Evolutionary conservation across 768 basidiomycete genomes (phyloP), one percentile per base, ranked within the genome.

Genomic region (Pulveroboletus sp.): DNA sequence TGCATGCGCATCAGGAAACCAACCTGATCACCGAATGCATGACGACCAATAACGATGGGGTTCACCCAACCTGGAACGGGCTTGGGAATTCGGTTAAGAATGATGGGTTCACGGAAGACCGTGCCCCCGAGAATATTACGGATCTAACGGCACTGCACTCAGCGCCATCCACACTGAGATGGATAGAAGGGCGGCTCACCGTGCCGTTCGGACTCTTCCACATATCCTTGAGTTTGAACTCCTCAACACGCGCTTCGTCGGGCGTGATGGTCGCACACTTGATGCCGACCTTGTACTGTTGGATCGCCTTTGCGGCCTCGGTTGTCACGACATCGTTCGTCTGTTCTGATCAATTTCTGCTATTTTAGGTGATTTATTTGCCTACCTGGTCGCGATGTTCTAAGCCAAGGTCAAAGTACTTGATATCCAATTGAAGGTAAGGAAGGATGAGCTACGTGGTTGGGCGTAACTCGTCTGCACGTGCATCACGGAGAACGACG

Each of bases 261-360:
- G 96, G 96, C 2, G 96, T 99, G 73, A 98, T 98, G 38, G 95
- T 98, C 34, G 94, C 95, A 73, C 95, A 99, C 72, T 99, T 99
- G 75, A 98, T 93, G 55, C 95, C 96, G 56, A 99, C 96, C 55
- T 85, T 85, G 80, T 96, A 83, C 70, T 96, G 79, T 49, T 89
- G 77, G 67, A 97, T 97, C 48, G 96, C 96, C 58, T 97, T 83
- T 16, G 95, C 94, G 23, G 93, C 87, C 11, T 97, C 93, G 52
- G 91, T 68, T 6, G 96, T 99, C 29, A 99, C 85, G 71, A 86
- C 74, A 72, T 99, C 96, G 59, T 93, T 83, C 17, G 96, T 98
- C 89, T 94, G 29, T 14, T 10, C n/a, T 16, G 17, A 36, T 64
- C 34, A 61, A 0, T 4, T 5, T 20, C n/a, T 9, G 20, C 26